Conservation (phyloP, 2,329 filamentous ascomycete species). For the Talaromyces pinophilus region DNA sequence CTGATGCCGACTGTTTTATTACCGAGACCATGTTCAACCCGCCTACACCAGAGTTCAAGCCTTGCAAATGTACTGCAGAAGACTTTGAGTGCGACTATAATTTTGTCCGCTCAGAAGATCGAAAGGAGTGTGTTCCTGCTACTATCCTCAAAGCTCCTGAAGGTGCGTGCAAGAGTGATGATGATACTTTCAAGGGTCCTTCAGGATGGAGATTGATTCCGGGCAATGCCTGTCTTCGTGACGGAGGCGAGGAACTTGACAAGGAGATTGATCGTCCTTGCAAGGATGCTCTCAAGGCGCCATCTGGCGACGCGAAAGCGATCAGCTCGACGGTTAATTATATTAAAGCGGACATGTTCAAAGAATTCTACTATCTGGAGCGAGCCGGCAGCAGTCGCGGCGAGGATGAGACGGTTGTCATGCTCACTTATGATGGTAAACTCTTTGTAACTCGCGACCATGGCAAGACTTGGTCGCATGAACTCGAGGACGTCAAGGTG, state of each 20-base stretch:
- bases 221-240: conserved; percentile 69
- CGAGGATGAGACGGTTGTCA: conserved; percentile 71
- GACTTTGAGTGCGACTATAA: conserved; percentile 99
- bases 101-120: conserved; percentile 69
- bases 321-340: conserved; percentile 61
- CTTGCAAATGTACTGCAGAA: conserved; percentile 76
- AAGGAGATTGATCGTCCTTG: conserved; percentile 75
- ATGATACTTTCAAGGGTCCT: conserved; percentile 76
- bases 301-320: conserved; percentile 59
- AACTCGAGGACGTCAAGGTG: conserved; percentile 67
- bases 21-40: conserved; percentile 77
- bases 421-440: conserved; percentile 60
- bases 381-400: conserved; percentile 64
- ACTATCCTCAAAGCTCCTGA: conserved; percentile 67
- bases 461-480: conserved; percentile 79
- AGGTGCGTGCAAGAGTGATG: conserved; percentile 69
- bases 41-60: conserved; percentile 66
- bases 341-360: conserved; percentile 63
- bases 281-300: conserved; percentile 58
- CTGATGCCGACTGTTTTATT: conserved; percentile 84
- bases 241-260: conserved; percentile 66
- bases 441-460: conserved; percentile 80
- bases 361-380: conserved; percentile 74
- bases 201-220: conserved; percentile 94
- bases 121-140: conserved; percentile 67